These are phyloP conservation scores for Hevea brasiliensis DNA, from an alignment of 345 rosid genomes.

Conservation along the genomic window DNA sequence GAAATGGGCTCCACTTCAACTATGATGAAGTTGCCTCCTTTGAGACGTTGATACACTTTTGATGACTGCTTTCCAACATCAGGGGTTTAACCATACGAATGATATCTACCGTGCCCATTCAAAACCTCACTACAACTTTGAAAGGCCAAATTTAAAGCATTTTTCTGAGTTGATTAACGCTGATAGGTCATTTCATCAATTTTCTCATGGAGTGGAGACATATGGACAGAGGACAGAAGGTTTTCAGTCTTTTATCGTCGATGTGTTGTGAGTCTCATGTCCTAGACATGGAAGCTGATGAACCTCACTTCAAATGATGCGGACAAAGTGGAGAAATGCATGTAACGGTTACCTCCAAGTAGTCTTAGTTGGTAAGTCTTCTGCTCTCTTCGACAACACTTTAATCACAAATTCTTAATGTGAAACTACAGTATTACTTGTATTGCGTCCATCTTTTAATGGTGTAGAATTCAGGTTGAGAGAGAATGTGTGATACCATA, in stretches of 20 bases:
- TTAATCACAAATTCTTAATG: neutral
- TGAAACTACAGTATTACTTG: neutral
- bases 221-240: slow-evolving; percentile 16
- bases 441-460: neutral
- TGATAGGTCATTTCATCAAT: slow-evolving; percentile 14
- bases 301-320: neutral
- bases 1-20: slow-evolving; percentile 32
- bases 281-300: neutral
- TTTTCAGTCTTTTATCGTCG: neutral
- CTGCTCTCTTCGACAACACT: neutral
- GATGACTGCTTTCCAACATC: slow-evolving; percentile 28
- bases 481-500: neutral
- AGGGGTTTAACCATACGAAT: slow-evolving; percentile 26
- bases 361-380: neutral
- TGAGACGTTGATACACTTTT: slow-evolving; percentile 13
- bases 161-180: slow-evolving; percentile 23
- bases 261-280: neutral
- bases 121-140: slow-evolving; percentile 26
- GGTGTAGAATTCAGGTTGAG: neutral
- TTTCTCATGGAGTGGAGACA: slow-evolving; percentile 8
- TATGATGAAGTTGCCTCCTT: slow-evolving; percentile 31
- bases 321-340: neutral
- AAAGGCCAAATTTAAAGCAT: slow-evolving; percentile 26
- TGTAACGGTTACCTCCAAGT: neutral
- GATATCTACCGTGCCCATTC: slow-evolving; percentile 17